Evolutionary conservation across 345 rosid genomes (phyloP), one percentile per base, ranked within the genome.

Genomic region (Ceriops tagal): DNA sequence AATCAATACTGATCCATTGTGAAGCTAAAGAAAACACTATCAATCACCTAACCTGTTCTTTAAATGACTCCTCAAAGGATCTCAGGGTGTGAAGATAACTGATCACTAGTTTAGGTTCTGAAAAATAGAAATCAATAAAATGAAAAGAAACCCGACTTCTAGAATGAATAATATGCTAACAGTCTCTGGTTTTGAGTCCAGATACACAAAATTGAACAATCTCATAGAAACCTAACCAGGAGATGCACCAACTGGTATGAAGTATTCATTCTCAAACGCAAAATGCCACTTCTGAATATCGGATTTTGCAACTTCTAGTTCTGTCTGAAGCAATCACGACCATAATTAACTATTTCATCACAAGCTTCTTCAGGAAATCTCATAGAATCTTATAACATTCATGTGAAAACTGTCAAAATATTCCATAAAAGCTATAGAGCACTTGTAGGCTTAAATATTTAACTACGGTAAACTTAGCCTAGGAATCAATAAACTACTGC

Each of bases 241-340:
- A 81, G 89, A 71, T 65, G 80, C 78, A 65, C 95, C 98, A 34
- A 79, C 37, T 6, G 92, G 92, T 32, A 87, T 69, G 72, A 87
- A 88, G 68, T 88, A 70, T 75, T 89, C 96, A 21, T 82, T 89
- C 82, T 66, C 88, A 83, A 93, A 91, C 20, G 93, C 82, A 74
- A 89, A 81, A 73, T 82, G 90, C 98, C 98, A 93, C 79, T 83
- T 91, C 64, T 81, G 86, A 79, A 93, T 87, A 82, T 89, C 96
- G 46, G 83, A 66, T 79, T 87, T 91, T 6, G 96, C 89, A 73
- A 84, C 82, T 77, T 91, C 92, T 77, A 91, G 97, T 69, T 89
- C 95, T 19, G 67, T 46, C 98, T 93, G 76, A 72, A 68, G 58
- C 21, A 64, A 67, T 43, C 18, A 43, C 13, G 49, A 43, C 49